These are phyloP conservation scores for Pharus latifolius DNA, from an alignment of 176 grass and related monocot genomes.

Conservation along the genomic window DNA sequence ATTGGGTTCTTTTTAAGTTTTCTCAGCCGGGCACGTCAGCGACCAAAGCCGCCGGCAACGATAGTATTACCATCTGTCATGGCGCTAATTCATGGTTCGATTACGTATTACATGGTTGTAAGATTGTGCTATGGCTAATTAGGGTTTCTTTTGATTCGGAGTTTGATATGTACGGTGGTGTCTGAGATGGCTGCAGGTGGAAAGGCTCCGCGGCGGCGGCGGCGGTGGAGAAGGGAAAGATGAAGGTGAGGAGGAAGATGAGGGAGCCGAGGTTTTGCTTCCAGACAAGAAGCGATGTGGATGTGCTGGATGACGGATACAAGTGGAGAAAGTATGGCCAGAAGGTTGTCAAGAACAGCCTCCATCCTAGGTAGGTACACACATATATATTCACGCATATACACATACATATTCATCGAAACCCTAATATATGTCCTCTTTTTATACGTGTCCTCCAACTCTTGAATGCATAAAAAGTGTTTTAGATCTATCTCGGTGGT, in stretches of 20 bases:
- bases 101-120: background rate
- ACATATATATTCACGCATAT: background rate
- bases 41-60: background rate
- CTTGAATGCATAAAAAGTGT: background rate
- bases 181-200: conserved; percentile 39
- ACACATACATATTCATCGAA: background rate
- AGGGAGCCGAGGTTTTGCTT: conserved; percentile 85
- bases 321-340: conserved; percentile 86
- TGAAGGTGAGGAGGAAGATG: conserved; percentile 78
- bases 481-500: background rate
- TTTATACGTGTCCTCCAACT: background rate
- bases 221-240: conserved; percentile 42
- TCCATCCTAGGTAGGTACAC: conserved; percentile 76
- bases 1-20: background rate
- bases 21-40: conserved; percentile 7
- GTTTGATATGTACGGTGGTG: background rate
- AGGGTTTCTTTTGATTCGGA: conserved; percentile 16
- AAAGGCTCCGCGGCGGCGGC: conserved; percentile 24
- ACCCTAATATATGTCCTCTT: background rate
- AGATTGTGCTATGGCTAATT: background rate
- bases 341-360: conserved; percentile 86
- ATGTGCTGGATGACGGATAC: conserved; percentile 80
- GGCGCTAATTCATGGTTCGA: conserved; percentile 23
- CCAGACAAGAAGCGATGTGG: conserved; percentile 82
- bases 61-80: conserved; percentile 12